Base-by-base conservation (phyloP, 1,139 yeast genomes). In the Suhomyces ambrosiae region DNA sequence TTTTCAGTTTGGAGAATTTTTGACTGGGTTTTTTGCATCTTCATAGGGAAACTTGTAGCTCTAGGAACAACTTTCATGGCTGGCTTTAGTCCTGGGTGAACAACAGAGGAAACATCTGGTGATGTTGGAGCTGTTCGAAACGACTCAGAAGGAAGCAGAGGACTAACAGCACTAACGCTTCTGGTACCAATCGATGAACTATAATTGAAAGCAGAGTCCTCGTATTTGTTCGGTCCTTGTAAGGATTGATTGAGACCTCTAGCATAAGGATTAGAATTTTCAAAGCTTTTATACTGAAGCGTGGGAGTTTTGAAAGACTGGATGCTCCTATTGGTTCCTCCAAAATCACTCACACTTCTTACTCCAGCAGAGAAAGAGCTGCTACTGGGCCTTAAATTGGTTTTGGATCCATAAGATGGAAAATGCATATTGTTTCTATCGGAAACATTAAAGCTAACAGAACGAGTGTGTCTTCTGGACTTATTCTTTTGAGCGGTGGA, bases 331-430 rank as follows among this genome's bases (percentile, higher is more conserved):
- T 28, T 28, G 21, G 21, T 13, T 5, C 10, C 23, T 3, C 29
- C 13, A 12, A 25, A 28, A 4, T 34, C 32, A 19, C 33, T 34
- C 9, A 28, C 30, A 21, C 37, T 34, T 29, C 37, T 28, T 1
- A 19, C 19, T 5, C 21, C 32, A 27, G 26, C 5, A 25, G 25
- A 2, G 30, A n/a, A n/a, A n/a, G 34, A 17, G 24, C 16, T 12
- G 24, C 15, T 8, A 26, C 33, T n/a, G 17, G 23, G 4, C 28
- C 18, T 23, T 23, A n/a, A 10, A 16, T 24, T 31, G 5, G 28
- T 19, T 3, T 16, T 24, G 1, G 33, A 24, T 5, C 14, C 10
- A 24, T 24, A 12, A 10, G 7, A 6, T n/a, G 16, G 10, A 9
- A 26, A 11, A 8, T 24, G 8, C 27, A 24, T 10, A 10, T 12